A percentile compares a stretch with the other conserved stretches of the same genome.
Conservation (phyloP, 768 basidiomycete genomes). For the Goffeauzyma gilvescens region DNA sequence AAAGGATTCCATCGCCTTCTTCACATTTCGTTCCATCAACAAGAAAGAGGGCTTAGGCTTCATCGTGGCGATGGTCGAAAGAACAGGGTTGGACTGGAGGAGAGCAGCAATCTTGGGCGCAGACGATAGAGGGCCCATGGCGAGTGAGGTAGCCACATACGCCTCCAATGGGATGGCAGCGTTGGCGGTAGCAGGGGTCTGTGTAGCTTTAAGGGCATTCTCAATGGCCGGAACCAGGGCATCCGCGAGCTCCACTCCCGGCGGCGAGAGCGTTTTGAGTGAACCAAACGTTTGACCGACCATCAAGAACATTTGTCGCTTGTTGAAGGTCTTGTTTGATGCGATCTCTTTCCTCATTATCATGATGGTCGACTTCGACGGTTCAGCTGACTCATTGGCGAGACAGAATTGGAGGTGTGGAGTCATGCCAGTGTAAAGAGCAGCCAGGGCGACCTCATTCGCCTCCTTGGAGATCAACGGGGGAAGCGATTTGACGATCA, state of each 20-base stretch:
- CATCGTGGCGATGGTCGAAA: conserved; percentile 30
- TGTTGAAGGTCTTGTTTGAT: conserved; percentile 43
- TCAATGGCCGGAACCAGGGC: conserved; percentile 48
- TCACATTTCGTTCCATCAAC: conserved; percentile 43
- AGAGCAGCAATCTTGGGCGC: conserved; percentile 13
- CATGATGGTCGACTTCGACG: conserved; percentile 34
- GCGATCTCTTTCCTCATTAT: conserved; percentile 55
- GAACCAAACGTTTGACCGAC: conserved; percentile 41
- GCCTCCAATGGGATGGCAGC: conserved; percentile 56
- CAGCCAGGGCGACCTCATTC: conserved; percentile 45
- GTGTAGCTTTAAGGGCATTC: conserved; percentile 45
- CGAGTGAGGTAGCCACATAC: conserved; percentile 51
- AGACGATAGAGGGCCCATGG: conserved; percentile 41
- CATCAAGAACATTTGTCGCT: conserved; percentile 46
- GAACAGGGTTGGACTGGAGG: conserved; percentile 19
- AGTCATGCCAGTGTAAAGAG: conserved; percentile 42
- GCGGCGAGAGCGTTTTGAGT: conserved; percentile 33
- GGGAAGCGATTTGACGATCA: conserved; percentile 35
- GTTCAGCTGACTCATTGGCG: conserved; percentile 33
- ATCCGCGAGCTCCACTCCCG: conserved; percentile 40
- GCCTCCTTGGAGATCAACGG: conserved; percentile 52
- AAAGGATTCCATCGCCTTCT: too few relatives aligned
- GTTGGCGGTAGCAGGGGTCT: conserved; percentile 32
- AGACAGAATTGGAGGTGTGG: conserved; percentile 46
- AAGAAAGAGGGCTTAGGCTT: conserved; percentile 64